Base-by-base conservation (phyloP, 1,139 yeast species). In the Saccharomyces hybrid region DNA sequence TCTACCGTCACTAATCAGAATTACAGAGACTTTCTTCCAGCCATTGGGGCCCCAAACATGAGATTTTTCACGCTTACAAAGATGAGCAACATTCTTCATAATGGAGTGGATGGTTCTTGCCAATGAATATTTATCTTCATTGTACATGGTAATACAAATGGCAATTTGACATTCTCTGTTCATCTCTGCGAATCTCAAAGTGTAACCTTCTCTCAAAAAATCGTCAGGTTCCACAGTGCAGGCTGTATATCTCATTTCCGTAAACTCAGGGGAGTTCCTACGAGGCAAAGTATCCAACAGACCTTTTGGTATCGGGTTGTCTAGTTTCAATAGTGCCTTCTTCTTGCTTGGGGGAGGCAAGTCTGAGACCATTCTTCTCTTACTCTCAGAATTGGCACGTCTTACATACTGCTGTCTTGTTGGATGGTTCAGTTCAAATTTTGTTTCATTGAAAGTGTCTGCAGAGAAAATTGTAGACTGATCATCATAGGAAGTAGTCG, bases 41-140 rank as follows among this genome's bases (percentile, higher is more conserved):
- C 95, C 88, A 58, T 90, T 95, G 61, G 84, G 83, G 6, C 98
- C 98, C 99, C 99, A 93, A 20, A 85, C 85, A 50, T 87, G 76
- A 46, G 96, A 85, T 66, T 83, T 85, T 54, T 81, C 79, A 68
- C 98, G 81, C 14, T 85, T 81, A 66, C 96, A 84, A 53, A 93
- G 75, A 64, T 90, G 95, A 2, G 96, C 88, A 59, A 93, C 82
- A 70, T 93, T 93, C 63, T 84, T 86, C 88, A 91, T 88, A 23
- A 91, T 93, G 0, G 96, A 86, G 68, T 93, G 96, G 80, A 93
- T 77, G 0, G 98, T 93, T 71, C 98, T 81, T 1, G 97, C 88
- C 68, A 93, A 82, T 1, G 95, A 79, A 56, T 78, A 76, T 67
- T 90, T 96, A 69, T 88, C 96, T 72, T 93, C 99, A 67, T 93